phyloP scores from a whole-genome alignment of 169 alveolate genomes.

The Sarcocystis neurona region DNA sequence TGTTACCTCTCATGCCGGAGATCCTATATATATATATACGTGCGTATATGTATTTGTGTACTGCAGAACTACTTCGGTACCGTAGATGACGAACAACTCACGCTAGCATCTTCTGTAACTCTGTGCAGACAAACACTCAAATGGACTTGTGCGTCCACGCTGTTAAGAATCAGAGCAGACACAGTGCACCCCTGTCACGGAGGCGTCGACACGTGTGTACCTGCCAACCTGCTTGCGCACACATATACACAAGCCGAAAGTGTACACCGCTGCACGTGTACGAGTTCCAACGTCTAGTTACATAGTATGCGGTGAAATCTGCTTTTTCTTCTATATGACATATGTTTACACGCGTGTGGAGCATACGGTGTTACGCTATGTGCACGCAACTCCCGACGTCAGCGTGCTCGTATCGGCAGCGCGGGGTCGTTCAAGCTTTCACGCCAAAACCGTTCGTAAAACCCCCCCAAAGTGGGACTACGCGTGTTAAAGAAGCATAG shows the following conservation, averaged over 20 bases:
- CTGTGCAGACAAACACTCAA: background rate
- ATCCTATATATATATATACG: background rate
- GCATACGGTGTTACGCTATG: too few species aligned
- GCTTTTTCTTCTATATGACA: too few species aligned
- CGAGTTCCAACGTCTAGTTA: too few species aligned
- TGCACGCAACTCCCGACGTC: too few species aligned
- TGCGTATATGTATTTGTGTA: background rate
- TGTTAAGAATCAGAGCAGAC: background rate
- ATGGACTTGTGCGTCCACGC: background rate
- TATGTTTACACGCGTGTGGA: too few species aligned
- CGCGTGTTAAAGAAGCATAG: background rate
- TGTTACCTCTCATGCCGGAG: too few species aligned
- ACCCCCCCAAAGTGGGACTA: background rate
- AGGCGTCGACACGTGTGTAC: background rate
- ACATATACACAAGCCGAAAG: too few species aligned
- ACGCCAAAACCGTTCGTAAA: background rate
- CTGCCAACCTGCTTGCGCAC: background rate
- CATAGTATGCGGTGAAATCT: too few species aligned
- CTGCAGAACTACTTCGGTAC: background rate
- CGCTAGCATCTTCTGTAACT: background rate
- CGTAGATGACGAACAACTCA: background rate
- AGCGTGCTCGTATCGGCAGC: too few species aligned
- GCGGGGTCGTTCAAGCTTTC: too few species aligned
- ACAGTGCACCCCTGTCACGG: background rate
- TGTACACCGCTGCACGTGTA: too few species aligned